Evolutionary conservation across 2,329 filamentous ascomycete species (phyloP), one percentile per base, ranked within the genome.

Genomic region (Trichoderma semiorbis): DNA sequence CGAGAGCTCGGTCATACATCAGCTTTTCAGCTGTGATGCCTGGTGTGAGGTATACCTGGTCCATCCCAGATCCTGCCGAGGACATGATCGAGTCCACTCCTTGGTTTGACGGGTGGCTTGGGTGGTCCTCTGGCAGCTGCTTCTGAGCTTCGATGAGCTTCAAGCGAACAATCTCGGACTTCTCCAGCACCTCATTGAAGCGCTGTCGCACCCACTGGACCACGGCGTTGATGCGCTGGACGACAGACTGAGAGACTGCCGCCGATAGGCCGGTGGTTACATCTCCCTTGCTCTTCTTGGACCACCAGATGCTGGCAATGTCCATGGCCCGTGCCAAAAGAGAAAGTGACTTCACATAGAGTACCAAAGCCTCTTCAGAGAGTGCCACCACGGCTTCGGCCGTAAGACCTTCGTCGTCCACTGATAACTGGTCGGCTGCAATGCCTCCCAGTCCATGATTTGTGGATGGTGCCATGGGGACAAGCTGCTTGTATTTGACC

Each of bases 401-500:
- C 0, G 96, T 98, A 69, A 99, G 86, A 5, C 92, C 92, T 50
- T 93, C 92, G 18, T 94, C 92, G 12, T 90, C 88, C 14, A 81
- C 79, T 12, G 82, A 80, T 74, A 85, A 78, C 77, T 87, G 85
- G 5, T 91, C 89, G 10, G 84, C 78, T 5, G 84, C 83, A n/a
- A 87, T 81, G 16, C 91, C 90, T 7, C 91, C 91, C 5, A 94
- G 86, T 7, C 89, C 90, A 75, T 92, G 90, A 63, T 93, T 90
- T 75, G 88, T 88, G 0, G 93, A 95, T 1, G 95, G 96, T 1
- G 93, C 90, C 58, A 96, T 84, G 3, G 96, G 96, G 64, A 98
- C 89, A n/a, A 99, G 87, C 81, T 99, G 96, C 81, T 97, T 96
- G 82, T 97, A 98, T 82, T 99, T 99, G 78, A 99, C 95, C 82